A percentile compares a stretch with the other conserved stretches of the same genome.
Conservation (phyloP, 768 basidiomycete genomes). For the Pleurotus tuoliensis region DNA sequence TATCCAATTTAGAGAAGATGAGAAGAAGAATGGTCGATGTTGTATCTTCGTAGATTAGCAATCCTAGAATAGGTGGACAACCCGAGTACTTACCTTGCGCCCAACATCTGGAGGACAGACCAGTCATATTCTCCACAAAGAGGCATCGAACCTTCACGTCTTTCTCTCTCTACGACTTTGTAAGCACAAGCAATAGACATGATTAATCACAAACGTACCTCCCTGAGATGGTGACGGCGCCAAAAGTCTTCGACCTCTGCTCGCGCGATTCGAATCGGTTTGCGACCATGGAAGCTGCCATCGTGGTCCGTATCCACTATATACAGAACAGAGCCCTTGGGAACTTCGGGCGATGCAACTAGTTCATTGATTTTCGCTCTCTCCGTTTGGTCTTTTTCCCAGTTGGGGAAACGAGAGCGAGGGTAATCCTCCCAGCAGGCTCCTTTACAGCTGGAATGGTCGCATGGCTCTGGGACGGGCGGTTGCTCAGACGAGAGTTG, state of each 20-base stretch:
- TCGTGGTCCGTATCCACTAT: neutral
- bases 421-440: conserved; percentile 32
- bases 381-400: conserved; percentile 31
- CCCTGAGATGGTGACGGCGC: conserved; percentile 16
- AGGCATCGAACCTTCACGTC: conserved; percentile 27
- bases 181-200: neutral
- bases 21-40: conserved; percentile 41
- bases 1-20: conserved; percentile 38
- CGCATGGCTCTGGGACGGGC: neutral
- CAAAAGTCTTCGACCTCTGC: conserved; percentile 20
- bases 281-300: neutral
- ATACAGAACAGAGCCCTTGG: neutral
- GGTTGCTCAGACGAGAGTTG: conserved; percentile 1
- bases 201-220: conserved; percentile 13
- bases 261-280: conserved; percentile 1
- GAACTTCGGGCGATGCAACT: neutral
- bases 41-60: conserved; percentile 22
- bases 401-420: conserved; percentile 36
- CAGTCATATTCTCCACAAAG: conserved; percentile 31
- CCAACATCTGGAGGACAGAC: conserved; percentile 30
- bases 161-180: conserved; percentile 14
- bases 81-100: conserved; percentile 25
- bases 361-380: conserved; percentile 26
- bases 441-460: conserved; percentile 6
- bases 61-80: neutral